Base-by-base conservation (phyloP, 192 early-diverging fungal genomes). In the Helicostylum pulchrum region DNA sequence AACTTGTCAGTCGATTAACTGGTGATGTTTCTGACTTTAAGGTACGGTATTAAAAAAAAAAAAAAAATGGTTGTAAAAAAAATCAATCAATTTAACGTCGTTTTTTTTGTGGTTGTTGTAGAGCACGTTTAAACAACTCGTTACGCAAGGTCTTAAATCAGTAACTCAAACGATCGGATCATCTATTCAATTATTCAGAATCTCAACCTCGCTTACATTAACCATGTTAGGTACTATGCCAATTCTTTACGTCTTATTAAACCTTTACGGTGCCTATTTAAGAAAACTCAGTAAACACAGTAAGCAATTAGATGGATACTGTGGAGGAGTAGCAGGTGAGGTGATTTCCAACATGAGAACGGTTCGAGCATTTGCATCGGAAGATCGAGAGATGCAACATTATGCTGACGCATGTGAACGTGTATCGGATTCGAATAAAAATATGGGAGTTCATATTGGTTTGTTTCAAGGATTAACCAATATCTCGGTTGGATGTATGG, bases 391-490 rank as follows among this genome's bases (percentile, higher is more conserved):
- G 47, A 70, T 76, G 51, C 64, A 44, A 44, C 66, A 79, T 48
- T 86, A 83, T 52, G 49, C 52, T 20, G 65, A 75, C 26, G 77
- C 76, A 15, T 78, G 81, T 5, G 55, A 32, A 1, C 67, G 73
- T 39, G 79, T 78, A 4, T 65, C 78, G 2, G 62, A 75, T 0
- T 21, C 72, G 11, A 77, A 72, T 54, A 78, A 57, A 36, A 60
- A 77, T 0, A 82, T 86, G 46, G 86, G 86, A 6, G 20, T 82
- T 17, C 84, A 88, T 60, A 83, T 85, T 73, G 86, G 84, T 3
- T 61, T 78, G 1, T 88, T 88, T 74, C 83, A 82, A 63, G 86
- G 74, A 7, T 57, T 88, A 49, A 87, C 85, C 8, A 82, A 83
- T 68, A 65, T 73, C 3, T 80, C 84, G 3, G 76, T 85, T 17